These are phyloP conservation scores for Pythium pyrilobum DNA, from an alignment of 352 stramenopile species.

Conservation along the genomic window DNA sequence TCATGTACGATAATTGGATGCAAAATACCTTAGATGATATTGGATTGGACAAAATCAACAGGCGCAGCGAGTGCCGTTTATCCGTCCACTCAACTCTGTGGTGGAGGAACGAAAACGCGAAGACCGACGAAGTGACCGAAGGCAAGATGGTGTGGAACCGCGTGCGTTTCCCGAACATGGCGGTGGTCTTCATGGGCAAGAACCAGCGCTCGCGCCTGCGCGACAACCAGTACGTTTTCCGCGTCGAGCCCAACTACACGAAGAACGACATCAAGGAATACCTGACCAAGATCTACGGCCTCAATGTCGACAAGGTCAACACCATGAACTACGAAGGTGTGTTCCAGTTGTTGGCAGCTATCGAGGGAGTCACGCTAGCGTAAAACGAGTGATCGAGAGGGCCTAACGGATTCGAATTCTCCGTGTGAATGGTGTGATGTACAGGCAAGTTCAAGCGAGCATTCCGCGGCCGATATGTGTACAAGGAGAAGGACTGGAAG, in stretches of 20 bases:
- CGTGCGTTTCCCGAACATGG: conserved; percentile 86
- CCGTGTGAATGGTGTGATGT: no score
- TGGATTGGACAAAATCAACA: not conserved
- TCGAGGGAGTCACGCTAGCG: no score
- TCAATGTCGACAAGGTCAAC: conserved; percentile 93
- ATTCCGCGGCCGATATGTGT: conserved; percentile 78
- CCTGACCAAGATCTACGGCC: conserved; percentile 94
- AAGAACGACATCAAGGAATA: conserved; percentile 98
- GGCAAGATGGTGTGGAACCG: conserved; percentile 76
- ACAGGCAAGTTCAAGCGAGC: conserved; percentile 88
- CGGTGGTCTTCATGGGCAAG: conserved; percentile 83
- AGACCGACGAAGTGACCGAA: conserved; percentile 14
- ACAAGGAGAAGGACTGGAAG: conserved; percentile 93
- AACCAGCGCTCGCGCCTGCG: conserved; percentile 67
- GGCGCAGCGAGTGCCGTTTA: not conserved
- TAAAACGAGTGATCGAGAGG: no score
- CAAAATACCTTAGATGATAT: not conserved
- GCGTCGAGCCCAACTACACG: conserved; percentile 93
- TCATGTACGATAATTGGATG: not conserved
- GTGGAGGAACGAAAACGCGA: conserved; percentile 13
- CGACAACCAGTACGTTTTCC: conserved; percentile 90
- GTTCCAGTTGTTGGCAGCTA: not conserved
- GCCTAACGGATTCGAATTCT: no score
- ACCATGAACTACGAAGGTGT: conserved; percentile 94
- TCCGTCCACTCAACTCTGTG: conserved; percentile 20